phyloP scores from a whole-genome alignment of 768 basidiomycete species.

The Suillus fuscotomentosus region DNA sequence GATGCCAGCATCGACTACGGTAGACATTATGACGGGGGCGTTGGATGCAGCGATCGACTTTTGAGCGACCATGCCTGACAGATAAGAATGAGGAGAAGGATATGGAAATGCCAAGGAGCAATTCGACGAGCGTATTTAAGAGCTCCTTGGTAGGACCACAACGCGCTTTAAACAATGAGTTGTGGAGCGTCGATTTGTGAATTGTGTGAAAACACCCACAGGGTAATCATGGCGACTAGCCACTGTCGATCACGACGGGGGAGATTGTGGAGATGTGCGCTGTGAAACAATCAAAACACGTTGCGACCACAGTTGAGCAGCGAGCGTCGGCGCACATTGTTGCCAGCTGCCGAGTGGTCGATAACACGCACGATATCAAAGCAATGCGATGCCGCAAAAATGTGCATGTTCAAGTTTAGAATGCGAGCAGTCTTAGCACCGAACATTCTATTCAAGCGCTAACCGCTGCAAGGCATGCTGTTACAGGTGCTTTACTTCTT shows the following conservation, averaged over 20 bases:
- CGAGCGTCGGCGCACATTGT: too few species aligned
- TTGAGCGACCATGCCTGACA: slow-evolving; percentile 10
- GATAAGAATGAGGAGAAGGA: not conserved
- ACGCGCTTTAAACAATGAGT: not conserved
- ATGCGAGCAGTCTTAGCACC: too few species aligned
- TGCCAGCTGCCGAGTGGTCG: too few species aligned
- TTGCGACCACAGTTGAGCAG: too few species aligned
- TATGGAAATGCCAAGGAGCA: not conserved
- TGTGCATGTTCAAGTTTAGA: too few species aligned
- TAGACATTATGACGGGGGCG: not conserved
- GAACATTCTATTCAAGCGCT: too few species aligned
- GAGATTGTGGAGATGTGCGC: not conserved
- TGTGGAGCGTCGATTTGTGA: slow-evolving; percentile 7
- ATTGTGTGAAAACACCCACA: too few species aligned
- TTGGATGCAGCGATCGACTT: slow-evolving; percentile 1
- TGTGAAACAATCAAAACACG: not conserved
- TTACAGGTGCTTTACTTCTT: too few species aligned
- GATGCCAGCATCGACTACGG: too few species aligned
- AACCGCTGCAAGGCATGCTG: too few species aligned
- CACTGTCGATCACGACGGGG: not conserved
- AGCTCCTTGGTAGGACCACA: not conserved
- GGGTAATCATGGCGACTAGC: not conserved
- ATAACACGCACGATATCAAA: too few species aligned
- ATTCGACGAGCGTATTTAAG: not conserved
- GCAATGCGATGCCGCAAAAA: too few species aligned